Evolutionary conservation across 2,329 filamentous ascomycete species (phyloP).

Genomic region (Exophiala bonariae): DNA sequence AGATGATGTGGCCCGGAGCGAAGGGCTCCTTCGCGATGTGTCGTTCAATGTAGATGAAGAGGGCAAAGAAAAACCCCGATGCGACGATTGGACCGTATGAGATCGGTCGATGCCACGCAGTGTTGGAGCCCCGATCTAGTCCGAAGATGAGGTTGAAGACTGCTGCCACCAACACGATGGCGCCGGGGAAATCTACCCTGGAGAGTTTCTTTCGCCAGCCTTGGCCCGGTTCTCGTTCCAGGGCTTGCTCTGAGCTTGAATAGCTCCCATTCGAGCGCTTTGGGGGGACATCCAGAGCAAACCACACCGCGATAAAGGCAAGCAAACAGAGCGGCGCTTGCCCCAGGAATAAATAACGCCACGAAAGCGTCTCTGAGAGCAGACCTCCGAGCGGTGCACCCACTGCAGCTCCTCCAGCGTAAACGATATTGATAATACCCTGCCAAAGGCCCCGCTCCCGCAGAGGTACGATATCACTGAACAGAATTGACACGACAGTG

Average conservation of each 20-base stretch:
- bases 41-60: conserved; percentile 70
- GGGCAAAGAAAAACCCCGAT: conserved; percentile 59
- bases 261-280: no score
- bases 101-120: conserved; percentile 62
- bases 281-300: conserved; percentile 63
- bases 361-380: conserved; percentile 69
- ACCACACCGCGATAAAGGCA: conserved; percentile 64
- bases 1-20: conserved; percentile 72
- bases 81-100: conserved; percentile 60
- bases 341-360: conserved; percentile 73
- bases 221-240: conserved; percentile 27
- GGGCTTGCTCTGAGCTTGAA: no score
- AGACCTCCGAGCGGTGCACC: conserved; percentile 73
- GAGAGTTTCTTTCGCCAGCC: conserved; percentile 67
- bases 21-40: conserved; percentile 70
- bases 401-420: conserved; percentile 62
- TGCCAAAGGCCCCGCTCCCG: conserved; percentile 62
- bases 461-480: conserved; percentile 49
- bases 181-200: conserved; percentile 73
- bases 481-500: conserved; percentile 47
- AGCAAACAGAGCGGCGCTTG: conserved; percentile 69
- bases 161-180: conserved; percentile 64
- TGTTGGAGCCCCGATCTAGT: conserved; percentile 71
- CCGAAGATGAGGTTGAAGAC: conserved; percentile 67
- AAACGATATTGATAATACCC: conserved; percentile 71